Percentiles rank a stretch among this genome's conserved stretches.
Evolutionary conservation across 352 stramenopile species (phyloP).

Genomic region (Pythium folliculosum): DNA sequence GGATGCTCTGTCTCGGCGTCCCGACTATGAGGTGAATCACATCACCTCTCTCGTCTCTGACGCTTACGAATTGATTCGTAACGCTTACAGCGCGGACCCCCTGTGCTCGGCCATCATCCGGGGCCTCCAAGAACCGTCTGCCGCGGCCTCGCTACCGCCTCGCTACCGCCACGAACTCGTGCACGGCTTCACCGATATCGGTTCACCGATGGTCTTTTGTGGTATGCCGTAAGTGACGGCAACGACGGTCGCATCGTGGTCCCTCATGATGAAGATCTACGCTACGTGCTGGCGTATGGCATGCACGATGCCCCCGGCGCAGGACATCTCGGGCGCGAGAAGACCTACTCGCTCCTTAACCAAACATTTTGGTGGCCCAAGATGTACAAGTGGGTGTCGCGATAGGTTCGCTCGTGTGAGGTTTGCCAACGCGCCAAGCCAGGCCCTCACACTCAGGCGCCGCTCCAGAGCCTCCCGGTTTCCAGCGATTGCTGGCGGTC

Average conservation of each 20-base stretch:
- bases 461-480: slow-evolving; percentile 19
- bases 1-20: slow-evolving; percentile 3
- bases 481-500: slow-evolving; percentile 20
- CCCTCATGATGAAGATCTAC: slow-evolving; percentile 24
- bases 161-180: neutral
- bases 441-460: slow-evolving; percentile 6
- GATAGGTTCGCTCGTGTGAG: slow-evolving; percentile 23
- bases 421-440: slow-evolving; percentile 17
- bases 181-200: slow-evolving; percentile 14
- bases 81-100: neutral
- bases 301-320: slow-evolving; percentile 4
- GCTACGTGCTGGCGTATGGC: slow-evolving; percentile 27
- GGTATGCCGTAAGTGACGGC: neutral
- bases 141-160: too few species aligned
- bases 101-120: neutral
- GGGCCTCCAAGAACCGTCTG: too few species aligned
- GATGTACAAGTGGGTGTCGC: slow-evolving; percentile 30
- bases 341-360: slow-evolving; percentile 19
- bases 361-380: slow-evolving; percentile 21
- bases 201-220: slow-evolving; percentile 13
- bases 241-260: slow-evolving; percentile 5
- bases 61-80: slow-evolving; percentile 1
- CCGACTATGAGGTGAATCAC: slow-evolving; percentile 6
- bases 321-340: slow-evolving; percentile 22
- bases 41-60: neutral